A percentile compares a stretch with the other conserved stretches of the same genome.
Evolutionary conservation across 306 rosid species (phyloP).

Genomic region (Citrullus amarus): DNA sequence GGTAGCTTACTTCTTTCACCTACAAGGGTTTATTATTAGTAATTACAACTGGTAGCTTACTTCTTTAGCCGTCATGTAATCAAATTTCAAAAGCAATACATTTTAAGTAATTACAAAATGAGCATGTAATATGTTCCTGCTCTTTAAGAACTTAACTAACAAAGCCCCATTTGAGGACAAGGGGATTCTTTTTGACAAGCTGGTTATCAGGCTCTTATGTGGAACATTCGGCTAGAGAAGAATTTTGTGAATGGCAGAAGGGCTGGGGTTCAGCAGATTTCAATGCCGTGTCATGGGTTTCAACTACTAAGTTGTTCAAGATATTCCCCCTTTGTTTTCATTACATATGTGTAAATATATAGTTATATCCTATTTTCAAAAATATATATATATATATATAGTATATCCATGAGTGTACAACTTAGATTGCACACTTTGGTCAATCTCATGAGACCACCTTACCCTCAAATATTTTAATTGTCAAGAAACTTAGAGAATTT

Average conservation of each 20-base stretch:
- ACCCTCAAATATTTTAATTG: background rate
- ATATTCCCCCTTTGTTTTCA: too few species aligned
- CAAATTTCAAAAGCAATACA: background rate
- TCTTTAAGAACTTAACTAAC: background rate
- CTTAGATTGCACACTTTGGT: background rate
- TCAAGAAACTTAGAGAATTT: background rate
- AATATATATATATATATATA: too few species aligned
- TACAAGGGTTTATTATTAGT: slow-evolving; percentile 6
- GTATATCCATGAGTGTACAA: too few species aligned
- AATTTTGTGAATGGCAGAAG: background rate
- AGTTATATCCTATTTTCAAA: too few species aligned
- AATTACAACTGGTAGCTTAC: slow-evolving; percentile 17
- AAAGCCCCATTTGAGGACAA: background rate
- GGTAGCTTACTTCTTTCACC: slow-evolving; percentile 46
- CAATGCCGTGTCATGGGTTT: background rate
- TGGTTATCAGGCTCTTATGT: background rate
- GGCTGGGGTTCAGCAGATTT: background rate
- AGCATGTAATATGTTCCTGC: background rate
- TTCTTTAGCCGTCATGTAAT: slow-evolving; percentile 18
- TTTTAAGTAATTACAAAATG: background rate
- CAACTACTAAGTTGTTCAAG: background rate
- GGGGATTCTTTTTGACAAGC: background rate
- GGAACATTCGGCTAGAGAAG: background rate
- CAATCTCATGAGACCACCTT: background rate
- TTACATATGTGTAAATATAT: too few species aligned